Evolutionary conservation across 441 rosid species (phyloP).

Genomic region (Daphne laureola): DNA sequence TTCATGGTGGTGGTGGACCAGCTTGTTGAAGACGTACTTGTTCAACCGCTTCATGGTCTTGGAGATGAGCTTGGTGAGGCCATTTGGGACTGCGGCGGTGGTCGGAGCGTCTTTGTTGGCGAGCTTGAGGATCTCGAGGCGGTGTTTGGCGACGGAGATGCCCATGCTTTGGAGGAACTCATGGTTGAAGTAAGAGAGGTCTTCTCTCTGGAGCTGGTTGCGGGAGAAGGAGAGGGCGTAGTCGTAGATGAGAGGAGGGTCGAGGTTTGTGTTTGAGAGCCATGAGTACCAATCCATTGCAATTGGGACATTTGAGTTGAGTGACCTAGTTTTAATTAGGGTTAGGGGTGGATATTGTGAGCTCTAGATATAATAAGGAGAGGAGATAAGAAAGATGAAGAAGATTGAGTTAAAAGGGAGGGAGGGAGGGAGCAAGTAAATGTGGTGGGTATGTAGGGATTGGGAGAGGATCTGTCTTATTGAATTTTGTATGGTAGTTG

Average conservation of each 20-base stretch:
- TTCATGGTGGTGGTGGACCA: constrained; percentile 26
- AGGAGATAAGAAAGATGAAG: constrained; percentile 6
- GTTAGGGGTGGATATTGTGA: constrained; percentile 4
- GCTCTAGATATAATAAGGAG: constrained; percentile 2
- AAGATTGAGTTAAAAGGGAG: constrained; percentile 1
- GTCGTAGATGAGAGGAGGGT: constrained; percentile 50
- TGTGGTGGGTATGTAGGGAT: constrained; percentile 20
- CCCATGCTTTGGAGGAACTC: constrained; percentile 69
- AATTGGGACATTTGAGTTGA: too few relatives aligned
- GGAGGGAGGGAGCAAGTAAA: too few relatives aligned
- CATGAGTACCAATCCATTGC: constrained; percentile 84
- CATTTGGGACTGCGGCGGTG: constrained; percentile 4
- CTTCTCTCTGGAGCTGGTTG: constrained; percentile 59
- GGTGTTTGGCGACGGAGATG: constrained; percentile 58
- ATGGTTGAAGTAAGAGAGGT: constrained; percentile 55
- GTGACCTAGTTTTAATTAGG: too few relatives aligned
- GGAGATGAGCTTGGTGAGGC: constrained; percentile 33
- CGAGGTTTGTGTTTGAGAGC: constrained; percentile 55
- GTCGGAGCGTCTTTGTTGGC: constrained; percentile 33
- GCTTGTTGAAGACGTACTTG: constrained; percentile 29
- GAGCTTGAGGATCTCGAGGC: constrained; percentile 73
- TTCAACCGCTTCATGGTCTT: constrained; percentile 35
- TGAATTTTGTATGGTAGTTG: constrained; percentile 29
- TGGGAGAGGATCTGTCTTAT: constrained; percentile 1
- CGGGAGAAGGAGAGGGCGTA: constrained; percentile 50